A percentile compares a stretch with the other conserved stretches of the same genome.
Evolutionary conservation across 495 filamentous ascomycete genomes (phyloP).

Genomic region (Penicillium diatomitis): DNA sequence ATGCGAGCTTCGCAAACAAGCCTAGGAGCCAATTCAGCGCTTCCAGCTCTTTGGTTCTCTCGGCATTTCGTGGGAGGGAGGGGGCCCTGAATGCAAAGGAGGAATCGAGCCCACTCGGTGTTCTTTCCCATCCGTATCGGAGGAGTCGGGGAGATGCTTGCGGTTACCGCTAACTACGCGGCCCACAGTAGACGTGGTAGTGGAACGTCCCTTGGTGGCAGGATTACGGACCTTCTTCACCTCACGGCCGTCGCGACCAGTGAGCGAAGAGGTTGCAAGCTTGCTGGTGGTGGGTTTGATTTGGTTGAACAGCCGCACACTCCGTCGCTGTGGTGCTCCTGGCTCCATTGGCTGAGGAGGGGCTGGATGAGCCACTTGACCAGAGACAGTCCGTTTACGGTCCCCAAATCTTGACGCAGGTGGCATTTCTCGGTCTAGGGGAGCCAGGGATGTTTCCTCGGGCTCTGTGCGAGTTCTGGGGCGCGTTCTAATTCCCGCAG

Average conservation of each 20-base stretch:
- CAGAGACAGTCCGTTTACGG: constrained; percentile 79
- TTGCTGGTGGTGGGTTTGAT: constrained; percentile 55
- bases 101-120: constrained; percentile 19
- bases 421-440: constrained; percentile 29
- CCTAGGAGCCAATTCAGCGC: constrained; percentile 69
- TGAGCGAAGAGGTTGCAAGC: constrained; percentile 39
- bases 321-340: constrained; percentile 64
- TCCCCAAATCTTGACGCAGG: constrained; percentile 35
- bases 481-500: constrained; percentile 41
- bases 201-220: constrained; percentile 43
- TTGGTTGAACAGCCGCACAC: constrained; percentile 67
- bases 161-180: constrained; percentile 80
- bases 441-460: constrained; percentile 34
- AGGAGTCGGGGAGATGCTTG: constrained; percentile 46
- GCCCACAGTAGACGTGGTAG: constrained; percentile 56
- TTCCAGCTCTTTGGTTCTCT: constrained; percentile 59
- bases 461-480: constrained; percentile 40
- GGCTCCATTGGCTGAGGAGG: constrained; percentile 48
- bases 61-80: constrained; percentile 20
- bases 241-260: constrained; percentile 56
- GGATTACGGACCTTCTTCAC: constrained; percentile 69
- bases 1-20: constrained; percentile 74
- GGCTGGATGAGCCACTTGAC: constrained; percentile 58
- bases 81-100: constrained; percentile 17
- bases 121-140: constrained; percentile 59